Conservation (phyloP, 2,329 filamentous ascomycete genomes). For the Plenodomus lindquistii region DNA sequence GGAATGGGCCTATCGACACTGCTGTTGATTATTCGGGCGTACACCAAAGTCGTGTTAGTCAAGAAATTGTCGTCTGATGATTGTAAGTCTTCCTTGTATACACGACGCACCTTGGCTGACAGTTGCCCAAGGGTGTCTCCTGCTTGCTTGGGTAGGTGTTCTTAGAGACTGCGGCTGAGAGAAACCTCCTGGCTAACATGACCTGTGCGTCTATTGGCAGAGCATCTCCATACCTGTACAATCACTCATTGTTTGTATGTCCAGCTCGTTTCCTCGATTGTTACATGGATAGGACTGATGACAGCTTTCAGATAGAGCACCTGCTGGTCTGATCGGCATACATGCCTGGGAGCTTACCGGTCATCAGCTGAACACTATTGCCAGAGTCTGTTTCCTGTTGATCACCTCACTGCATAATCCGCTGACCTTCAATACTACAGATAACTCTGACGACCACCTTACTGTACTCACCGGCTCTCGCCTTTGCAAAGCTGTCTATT, state of each 20-base stretch:
- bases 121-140: too few relatives aligned
- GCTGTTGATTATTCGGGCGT: constrained; percentile 29
- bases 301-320: constrained; percentile 8
- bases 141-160: too few relatives aligned
- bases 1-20: constrained; percentile 25
- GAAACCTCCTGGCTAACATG: too few relatives aligned
- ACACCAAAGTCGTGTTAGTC: constrained; percentile 26
- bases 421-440: neutral
- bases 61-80: constrained; percentile 30
- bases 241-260: neutral
- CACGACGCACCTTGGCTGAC: too few relatives aligned
- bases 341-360: constrained; percentile 19
- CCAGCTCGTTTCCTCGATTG: neutral
- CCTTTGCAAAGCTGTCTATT: too few relatives aligned
- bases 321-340: constrained; percentile 13
- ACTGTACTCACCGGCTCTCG: too few relatives aligned
- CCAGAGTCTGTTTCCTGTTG: constrained; percentile 7
- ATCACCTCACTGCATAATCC: constrained; percentile 1
- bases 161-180: too few relatives aligned
- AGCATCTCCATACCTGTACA: too few relatives aligned
- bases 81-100: constrained; percentile 13
- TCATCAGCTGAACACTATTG: constrained; percentile 14
- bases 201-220: too few relatives aligned
- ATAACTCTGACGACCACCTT: constrained; percentile 8
- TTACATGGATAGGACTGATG: neutral